Conservation (phyloP, 148 eudicot genomes). For the Chenopodium album region DNA sequence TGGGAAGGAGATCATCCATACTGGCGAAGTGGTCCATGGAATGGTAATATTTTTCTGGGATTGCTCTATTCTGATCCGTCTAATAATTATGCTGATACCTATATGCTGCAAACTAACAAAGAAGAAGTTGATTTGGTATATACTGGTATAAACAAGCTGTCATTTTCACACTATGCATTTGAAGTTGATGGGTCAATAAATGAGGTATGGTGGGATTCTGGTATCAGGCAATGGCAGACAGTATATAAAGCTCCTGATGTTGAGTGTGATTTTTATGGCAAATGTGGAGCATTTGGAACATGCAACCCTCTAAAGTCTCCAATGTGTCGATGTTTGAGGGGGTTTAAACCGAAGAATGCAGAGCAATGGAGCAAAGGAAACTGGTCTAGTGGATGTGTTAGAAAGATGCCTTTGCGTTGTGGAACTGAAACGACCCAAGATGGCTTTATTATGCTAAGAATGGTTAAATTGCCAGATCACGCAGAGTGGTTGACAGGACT, state of each 20-base stretch:
- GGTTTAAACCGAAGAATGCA: slow-evolving; percentile 25
- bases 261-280: slow-evolving; percentile 30
- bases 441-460: slow-evolving; percentile 20
- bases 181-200: slow-evolving; percentile 28
- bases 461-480: slow-evolving; percentile 32
- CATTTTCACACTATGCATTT: slow-evolving; percentile 32
- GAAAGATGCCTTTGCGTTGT: slow-evolving; percentile 24
- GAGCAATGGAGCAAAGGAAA: slow-evolving; percentile 33
- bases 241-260: slow-evolving; percentile 25
- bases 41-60: slow-evolving; percentile 39
- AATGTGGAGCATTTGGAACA: slow-evolving; percentile 33
- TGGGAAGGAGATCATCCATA: slow-evolving; percentile 29
- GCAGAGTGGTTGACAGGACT: slow-evolving; percentile 30
- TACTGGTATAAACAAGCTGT: slow-evolving; percentile 28
- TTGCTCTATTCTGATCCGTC: slow-evolving; percentile 25
- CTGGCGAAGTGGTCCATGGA: slow-evolving; percentile 45
- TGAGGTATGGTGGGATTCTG: slow-evolving; percentile 32
- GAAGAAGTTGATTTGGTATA: slow-evolving; percentile 19
- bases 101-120: slow-evolving; percentile 13
- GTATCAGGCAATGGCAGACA: slow-evolving; percentile 21
- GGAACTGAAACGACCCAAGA: slow-evolving; percentile 22
- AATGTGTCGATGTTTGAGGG: slow-evolving; percentile 30
- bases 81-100: slow-evolving; percentile 31
- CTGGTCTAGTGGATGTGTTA: slow-evolving; percentile 37
- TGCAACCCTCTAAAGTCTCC: slow-evolving; percentile 23